phyloP scores from a whole-genome alignment of 1,139 yeast species.

The Oligophagozyma castellii region DNA sequence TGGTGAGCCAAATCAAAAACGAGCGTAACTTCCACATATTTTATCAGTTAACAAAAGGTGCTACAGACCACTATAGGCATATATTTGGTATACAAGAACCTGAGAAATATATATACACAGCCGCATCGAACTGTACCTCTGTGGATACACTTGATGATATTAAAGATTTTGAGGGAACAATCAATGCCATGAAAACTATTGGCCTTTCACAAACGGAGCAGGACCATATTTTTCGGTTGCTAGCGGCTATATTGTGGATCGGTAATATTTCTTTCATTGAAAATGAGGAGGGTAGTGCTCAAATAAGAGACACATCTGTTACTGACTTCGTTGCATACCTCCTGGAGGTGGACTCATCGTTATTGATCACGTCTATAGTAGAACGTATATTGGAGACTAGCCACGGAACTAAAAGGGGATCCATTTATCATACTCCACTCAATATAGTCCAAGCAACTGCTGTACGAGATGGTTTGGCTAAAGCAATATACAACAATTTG shows the following conservation, averaged over 20 bases:
- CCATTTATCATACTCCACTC: constrained; percentile 87
- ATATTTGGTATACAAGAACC: constrained; percentile 84
- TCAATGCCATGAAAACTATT: constrained; percentile 76
- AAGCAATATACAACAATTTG: constrained; percentile 81
- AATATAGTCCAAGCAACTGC: constrained; percentile 89
- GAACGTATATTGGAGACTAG: constrained; percentile 83
- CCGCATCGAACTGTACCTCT: constrained; percentile 70
- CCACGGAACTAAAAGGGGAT: constrained; percentile 81
- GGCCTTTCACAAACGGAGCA: constrained; percentile 76
- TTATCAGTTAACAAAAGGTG: constrained; percentile 89
- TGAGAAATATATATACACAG: constrained; percentile 80
- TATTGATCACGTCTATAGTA: constrained; percentile 53
- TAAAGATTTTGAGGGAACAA: constrained; percentile 65
- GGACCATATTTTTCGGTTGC: constrained; percentile 74
- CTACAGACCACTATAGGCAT: constrained; percentile 74
- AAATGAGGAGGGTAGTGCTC: constrained; percentile 77
- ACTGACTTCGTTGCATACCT: constrained; percentile 90
- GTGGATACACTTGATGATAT: constrained; percentile 82
- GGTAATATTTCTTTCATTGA: constrained; percentile 84
- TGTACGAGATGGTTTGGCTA: constrained; percentile 89
- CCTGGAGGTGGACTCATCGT: constrained; percentile 61
- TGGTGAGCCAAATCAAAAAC: constrained; percentile 79
- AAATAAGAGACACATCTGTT: constrained; percentile 70
- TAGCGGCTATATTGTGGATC: constrained; percentile 84
- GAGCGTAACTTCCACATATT: constrained; percentile 97